These are phyloP conservation scores for Talaromyces sp. DNA, from an alignment of 2,329 filamentous ascomycete genomes.

Conservation along the genomic window DNA sequence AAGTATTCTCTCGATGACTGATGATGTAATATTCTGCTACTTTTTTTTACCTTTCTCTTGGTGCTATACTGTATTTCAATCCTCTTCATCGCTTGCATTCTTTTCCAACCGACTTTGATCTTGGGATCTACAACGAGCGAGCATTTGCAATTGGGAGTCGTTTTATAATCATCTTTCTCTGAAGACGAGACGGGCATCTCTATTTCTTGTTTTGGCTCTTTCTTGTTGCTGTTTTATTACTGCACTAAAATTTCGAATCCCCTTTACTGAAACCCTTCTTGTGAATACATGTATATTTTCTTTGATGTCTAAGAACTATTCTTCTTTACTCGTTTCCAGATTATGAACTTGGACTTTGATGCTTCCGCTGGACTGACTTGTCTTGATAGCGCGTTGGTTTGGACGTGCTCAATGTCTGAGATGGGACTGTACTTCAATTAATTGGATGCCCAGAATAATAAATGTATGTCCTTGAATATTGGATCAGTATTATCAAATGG, in stretches of 20 bases:
- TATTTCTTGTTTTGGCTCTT: constrained; percentile 10
- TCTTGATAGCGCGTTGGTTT: neutral
- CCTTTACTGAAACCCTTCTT: neutral
- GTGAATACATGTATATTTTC: constrained; percentile 16
- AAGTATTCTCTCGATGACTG: constrained; percentile 65
- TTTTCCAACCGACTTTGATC: constrained; percentile 11
- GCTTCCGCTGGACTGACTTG: neutral
- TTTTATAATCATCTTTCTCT: neutral
- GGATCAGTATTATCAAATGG: neutral
- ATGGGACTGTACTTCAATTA: neutral
- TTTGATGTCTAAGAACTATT: neutral
- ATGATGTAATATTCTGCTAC: constrained; percentile 10
- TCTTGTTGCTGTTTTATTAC: constrained; percentile 16
- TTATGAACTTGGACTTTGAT: neutral
- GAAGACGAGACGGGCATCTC: constrained; percentile 8
- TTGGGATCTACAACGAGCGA: constrained; percentile 20
- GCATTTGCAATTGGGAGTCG: constrained; percentile 21
- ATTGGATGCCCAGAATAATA: neutral
- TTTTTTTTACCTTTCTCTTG: neutral
- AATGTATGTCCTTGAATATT: neutral
- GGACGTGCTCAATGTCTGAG: neutral
- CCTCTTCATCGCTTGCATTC: constrained; percentile 13
- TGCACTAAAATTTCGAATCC: neutral
- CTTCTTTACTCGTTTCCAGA: neutral
- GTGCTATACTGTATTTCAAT: neutral